Conservation (phyloP, 2,329 filamentous ascomycete genomes). For the Hypoxylon sp. region DNA sequence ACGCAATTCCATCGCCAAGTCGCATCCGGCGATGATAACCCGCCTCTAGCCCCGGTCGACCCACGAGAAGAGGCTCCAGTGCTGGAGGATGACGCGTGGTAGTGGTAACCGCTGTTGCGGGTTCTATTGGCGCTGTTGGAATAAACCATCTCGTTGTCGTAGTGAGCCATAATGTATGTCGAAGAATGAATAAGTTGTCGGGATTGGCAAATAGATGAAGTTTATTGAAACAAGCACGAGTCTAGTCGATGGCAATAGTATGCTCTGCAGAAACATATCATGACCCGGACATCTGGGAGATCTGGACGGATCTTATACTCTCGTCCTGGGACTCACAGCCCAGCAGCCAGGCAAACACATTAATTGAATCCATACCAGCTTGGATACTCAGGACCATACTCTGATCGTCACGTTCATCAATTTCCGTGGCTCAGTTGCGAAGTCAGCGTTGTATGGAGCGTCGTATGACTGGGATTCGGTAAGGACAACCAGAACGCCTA, state of each 20-base stretch:
- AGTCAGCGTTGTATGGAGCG: conserved; percentile 30
- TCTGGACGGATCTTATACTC: conserved; percentile 8
- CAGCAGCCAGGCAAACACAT: conserved; percentile 10
- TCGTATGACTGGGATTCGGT: conserved; percentile 36
- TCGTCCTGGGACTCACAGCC: conserved; percentile 21
- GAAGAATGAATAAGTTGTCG: not conserved
- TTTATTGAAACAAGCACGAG: not conserved
- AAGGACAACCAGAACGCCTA: conserved; percentile 30
- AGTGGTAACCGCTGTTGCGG: not conserved
- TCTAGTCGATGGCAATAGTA: not conserved
- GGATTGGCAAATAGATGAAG: not conserved
- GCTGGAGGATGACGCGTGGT: not conserved
- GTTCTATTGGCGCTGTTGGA: not conserved
- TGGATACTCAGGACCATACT: conserved; percentile 15
- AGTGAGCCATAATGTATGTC: conserved; percentile 1
- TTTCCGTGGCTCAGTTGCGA: conserved; percentile 27
- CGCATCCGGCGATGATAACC: not conserved
- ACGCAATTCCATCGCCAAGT: conserved; percentile 49
- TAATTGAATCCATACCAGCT: conserved; percentile 1
- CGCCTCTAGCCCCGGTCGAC: not conserved
- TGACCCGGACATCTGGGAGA: not conserved
- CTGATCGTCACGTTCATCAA: conserved; percentile 19
- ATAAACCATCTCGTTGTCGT: not conserved
- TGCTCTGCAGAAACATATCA: not conserved
- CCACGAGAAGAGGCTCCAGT: not conserved